Conservation (phyloP, 441 rosid species). For the Euphorbia corollata region DNA sequence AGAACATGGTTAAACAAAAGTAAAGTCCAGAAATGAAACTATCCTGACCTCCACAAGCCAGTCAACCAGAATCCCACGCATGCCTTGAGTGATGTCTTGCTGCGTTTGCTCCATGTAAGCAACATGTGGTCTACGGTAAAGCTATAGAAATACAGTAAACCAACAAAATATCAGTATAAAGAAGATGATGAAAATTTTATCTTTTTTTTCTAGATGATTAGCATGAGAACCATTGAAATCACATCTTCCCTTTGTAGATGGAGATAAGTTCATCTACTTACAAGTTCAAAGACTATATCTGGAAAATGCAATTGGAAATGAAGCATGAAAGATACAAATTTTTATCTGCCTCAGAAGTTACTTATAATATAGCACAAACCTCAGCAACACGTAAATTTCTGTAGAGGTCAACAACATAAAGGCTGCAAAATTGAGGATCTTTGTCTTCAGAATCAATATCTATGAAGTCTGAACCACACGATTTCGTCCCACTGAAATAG, state of each 20-base stretch:
- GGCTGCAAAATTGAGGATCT: conserved; percentile 60
- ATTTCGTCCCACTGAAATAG: conserved; percentile 23
- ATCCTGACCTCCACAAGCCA: conserved; percentile 87
- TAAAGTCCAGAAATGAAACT: conserved; percentile 5
- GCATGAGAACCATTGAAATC: conserved; percentile 10
- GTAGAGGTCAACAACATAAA: conserved; percentile 58
- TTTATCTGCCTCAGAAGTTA: background rate
- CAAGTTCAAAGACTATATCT: background rate
- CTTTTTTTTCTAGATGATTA: background rate
- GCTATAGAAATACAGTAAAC: conserved; percentile 37
- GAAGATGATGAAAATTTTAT: conserved; percentile 2
- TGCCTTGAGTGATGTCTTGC: conserved; percentile 59
- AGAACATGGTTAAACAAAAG: conserved; percentile 1
- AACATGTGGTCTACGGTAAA: conserved; percentile 50
- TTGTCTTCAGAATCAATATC: conserved; percentile 55
- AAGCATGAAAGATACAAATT: background rate
- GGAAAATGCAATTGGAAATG: background rate
- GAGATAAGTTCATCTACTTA: background rate
- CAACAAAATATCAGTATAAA: conserved; percentile 12
- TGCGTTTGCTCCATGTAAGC: conserved; percentile 66
- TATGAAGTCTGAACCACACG: conserved; percentile 31
- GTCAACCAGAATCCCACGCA: conserved; percentile 76
- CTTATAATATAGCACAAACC: conserved; percentile 34
- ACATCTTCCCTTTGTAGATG: background rate
- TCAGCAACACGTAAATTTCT: conserved; percentile 57